Conservation (phyloP, 495 filamentous ascomycete genomes). For the Xylaria venustula region DNA sequence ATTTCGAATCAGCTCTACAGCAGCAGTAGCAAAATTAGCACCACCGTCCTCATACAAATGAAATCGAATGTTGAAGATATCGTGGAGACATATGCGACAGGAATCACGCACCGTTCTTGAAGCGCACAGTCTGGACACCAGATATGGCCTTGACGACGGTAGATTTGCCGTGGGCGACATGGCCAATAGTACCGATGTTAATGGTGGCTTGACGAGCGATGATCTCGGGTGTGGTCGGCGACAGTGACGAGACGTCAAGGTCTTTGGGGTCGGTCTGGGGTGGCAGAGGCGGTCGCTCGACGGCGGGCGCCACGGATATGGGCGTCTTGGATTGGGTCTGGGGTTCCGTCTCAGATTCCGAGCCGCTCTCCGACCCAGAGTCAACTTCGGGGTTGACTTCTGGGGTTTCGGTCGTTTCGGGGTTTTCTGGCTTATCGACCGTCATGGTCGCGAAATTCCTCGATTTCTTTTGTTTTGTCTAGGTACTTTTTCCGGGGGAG, state of each 20-base stretch:
- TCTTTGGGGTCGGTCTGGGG: conserved; percentile 87
- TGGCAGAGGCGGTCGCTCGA: conserved; percentile 60
- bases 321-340: conserved; percentile 34
- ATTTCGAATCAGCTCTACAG: conserved; percentile 78
- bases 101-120: conserved; percentile 74
- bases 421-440: conserved; percentile 16
- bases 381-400: conserved; percentile 8
- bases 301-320: conserved; percentile 34
- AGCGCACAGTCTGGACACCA: conserved; percentile 95
- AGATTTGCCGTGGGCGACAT: conserved; percentile 97
- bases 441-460: conserved; percentile 8
- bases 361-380: conserved; percentile 15
- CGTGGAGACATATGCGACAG: neutral
- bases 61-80: too few relatives aligned
- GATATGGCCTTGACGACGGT: conserved; percentile 99
- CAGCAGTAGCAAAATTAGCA: neutral
- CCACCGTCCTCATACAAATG: neutral
- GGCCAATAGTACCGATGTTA: conserved; percentile 98
- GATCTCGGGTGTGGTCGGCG: conserved; percentile 89
- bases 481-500: neutral
- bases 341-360: conserved; percentile 12
- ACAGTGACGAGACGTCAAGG: conserved; percentile 74
- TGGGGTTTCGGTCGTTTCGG: too few relatives aligned
- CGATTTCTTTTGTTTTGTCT: neutral
- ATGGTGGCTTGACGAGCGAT: conserved; percentile 97